Base-by-base conservation (phyloP, 768 basidiomycete species). In the Suillus occidentalis region DNA sequence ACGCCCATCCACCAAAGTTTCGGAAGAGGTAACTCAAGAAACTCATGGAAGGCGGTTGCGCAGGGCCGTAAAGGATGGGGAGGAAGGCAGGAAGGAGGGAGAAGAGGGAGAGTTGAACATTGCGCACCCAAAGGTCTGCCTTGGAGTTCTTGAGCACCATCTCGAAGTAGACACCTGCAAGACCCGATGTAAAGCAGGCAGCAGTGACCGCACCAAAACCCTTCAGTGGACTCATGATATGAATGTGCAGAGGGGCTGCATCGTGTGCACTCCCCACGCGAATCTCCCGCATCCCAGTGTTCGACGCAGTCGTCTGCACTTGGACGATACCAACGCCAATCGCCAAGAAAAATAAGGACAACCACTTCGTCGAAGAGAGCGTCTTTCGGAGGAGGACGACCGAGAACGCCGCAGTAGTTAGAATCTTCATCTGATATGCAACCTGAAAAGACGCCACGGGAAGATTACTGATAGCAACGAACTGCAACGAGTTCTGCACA, bases 391-490 rank as follows among this genome's bases (percentile, higher is more conserved):
- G 85, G 66, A 98, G 83, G 2, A 86, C 77, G 62, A 97, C 94
- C 52, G 92, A 94, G 76, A 96, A 96, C 60, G 91, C 94, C 25
- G 95, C 96, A 18, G 95, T 98, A 58, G 95, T 98, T 63, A 98
- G 84, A 74, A 98, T 98, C 78, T 98, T 98, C 95, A 98, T 96
- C 78, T 98, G 95, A 76, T 98, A 97, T 10, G 92, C 93, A 67
- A 98, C 95, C 76, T 99, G 97, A 80, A 98, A 99, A 3, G 97
- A 94, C 16, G 97, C 97, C 61, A 95, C 96, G 45, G 94, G 94
- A 64, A 99, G 87, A 78, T 99, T 99, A 68, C 88, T 87, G 66
- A 97, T 90, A 28, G 97, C 97, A 69, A 97, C 94, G 77, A 97
- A 99, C 77, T 99, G 97, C 28, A 99, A 87, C 45, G 93, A 92